Evolutionary conservation across 192 early-diverging fungal species (phyloP).

Genomic region (Funneliformis mosseae): DNA sequence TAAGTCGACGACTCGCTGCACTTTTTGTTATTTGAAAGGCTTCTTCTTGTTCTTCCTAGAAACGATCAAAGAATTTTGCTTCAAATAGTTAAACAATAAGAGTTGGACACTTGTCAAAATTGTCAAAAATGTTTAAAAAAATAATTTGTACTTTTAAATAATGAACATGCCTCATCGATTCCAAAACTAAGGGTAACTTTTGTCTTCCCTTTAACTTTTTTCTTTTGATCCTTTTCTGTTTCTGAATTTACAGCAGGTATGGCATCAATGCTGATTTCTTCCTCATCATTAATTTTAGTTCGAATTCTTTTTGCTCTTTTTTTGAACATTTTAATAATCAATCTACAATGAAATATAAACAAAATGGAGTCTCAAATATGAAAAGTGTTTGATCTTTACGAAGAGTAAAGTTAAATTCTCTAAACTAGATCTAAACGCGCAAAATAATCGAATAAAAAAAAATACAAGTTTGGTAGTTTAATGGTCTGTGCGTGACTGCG

Average conservation of each 20-base stretch:
- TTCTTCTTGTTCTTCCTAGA: slow-evolving; percentile 27
- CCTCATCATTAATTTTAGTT: background rate
- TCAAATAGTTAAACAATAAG: background rate
- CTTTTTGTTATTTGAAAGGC: slow-evolving; percentile 19
- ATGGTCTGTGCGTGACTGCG: background rate
- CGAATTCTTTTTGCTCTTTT: background rate
- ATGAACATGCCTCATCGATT: slow-evolving; percentile 13
- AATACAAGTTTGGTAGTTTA: too few relatives aligned
- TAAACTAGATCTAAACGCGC: too few relatives aligned
- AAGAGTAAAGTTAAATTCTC: too few relatives aligned
- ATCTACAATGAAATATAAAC: too few relatives aligned
- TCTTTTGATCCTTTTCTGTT: background rate
- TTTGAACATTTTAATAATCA: background rate
- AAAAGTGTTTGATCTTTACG: too few relatives aligned
- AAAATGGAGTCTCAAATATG: too few relatives aligned
- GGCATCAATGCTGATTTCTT: background rate
- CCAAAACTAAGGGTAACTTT: slow-evolving; percentile 10
- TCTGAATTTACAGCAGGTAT: background rate
- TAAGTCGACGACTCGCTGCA: background rate
- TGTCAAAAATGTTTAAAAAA: background rate
- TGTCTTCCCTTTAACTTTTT: background rate
- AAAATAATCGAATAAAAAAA: too few relatives aligned
- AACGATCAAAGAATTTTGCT: background rate
- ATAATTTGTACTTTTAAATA: background rate
- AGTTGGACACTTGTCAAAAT: background rate